Evolutionary conservation across 2,329 filamentous ascomycete species (phyloP).

Genomic region (Raffaelea arxii): DNA sequence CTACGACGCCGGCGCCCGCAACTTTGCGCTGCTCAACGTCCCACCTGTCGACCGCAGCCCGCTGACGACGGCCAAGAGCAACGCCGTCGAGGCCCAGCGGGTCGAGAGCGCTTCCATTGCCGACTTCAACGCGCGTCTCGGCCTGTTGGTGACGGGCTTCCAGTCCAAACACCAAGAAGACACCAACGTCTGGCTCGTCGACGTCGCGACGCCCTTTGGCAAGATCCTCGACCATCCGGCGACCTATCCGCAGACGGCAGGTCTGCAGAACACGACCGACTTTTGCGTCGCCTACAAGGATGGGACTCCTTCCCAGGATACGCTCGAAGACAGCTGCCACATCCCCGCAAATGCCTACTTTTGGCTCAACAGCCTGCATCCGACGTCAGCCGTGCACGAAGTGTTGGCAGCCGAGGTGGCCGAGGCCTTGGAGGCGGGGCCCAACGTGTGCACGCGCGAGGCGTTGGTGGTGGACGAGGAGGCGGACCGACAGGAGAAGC

Average conservation of each 20-base stretch:
- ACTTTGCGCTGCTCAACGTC: conserved; percentile 50
- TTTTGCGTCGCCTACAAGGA: conserved; percentile 46
- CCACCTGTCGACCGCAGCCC: conserved; percentile 38
- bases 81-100: conserved; percentile 17
- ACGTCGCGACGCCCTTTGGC: conserved; percentile 31
- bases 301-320: conserved; percentile 32
- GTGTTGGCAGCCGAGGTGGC: conserved; percentile 43
- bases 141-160: background rate
- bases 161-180: conserved; percentile 1
- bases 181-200: conserved; percentile 20
- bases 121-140: conserved; percentile 8
- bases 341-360: conserved; percentile 52
- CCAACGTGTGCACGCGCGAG: conserved; percentile 23
- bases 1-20: conserved; percentile 42
- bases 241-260: conserved; percentile 34
- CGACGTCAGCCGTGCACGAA: conserved; percentile 54
- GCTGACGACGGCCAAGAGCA: conserved; percentile 17
- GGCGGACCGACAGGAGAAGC: too few relatives aligned
- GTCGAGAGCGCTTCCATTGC: conserved; percentile 16
- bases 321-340: conserved; percentile 34
- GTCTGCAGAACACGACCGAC: conserved; percentile 43
- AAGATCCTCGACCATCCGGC: conserved; percentile 29
- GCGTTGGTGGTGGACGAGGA: too few relatives aligned
- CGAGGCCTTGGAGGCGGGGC: conserved; percentile 25
- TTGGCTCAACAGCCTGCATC: conserved; percentile 54